Evolutionary conservation across 2,329 filamentous ascomycete genomes (phyloP).

Genomic region (Metarhizium guizhouense): DNA sequence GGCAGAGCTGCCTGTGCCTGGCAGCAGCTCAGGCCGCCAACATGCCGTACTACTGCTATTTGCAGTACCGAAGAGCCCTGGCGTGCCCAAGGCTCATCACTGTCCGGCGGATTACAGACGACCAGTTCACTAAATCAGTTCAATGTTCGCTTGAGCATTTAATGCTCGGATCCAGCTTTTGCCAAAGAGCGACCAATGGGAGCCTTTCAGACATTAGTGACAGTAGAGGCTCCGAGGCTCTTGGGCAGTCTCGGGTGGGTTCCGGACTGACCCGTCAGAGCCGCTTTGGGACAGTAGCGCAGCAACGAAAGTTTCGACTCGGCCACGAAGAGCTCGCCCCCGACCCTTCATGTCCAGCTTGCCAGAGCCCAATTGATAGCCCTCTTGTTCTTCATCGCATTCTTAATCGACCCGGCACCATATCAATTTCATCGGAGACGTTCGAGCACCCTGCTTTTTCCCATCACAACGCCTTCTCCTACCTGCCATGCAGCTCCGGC

Average conservation of each 20-base stretch:
- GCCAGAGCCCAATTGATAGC: slow-evolving; percentile 1
- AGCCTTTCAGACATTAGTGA: not conserved
- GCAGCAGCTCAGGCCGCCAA: too few species aligned
- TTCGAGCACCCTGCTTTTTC: not conserved
- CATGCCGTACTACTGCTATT: too few species aligned
- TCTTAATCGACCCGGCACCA: not conserved
- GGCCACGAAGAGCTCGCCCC: not conserved
- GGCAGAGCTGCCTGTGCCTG: too few species aligned
- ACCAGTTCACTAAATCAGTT: not conserved
- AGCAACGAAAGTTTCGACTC: slow-evolving; percentile 10
- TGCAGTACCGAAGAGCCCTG: too few species aligned
- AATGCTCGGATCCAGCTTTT: too few species aligned
- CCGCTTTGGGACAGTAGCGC: not conserved
- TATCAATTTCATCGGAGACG: not conserved
- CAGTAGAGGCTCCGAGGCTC: not conserved
- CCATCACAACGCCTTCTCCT: not conserved
- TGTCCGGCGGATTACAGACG: not conserved
- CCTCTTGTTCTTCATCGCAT: not conserved
- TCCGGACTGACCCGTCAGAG: slow-evolving; percentile 6
- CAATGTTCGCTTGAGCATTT: not conserved
- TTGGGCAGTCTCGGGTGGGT: slow-evolving; percentile 1
- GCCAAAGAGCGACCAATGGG: not conserved
- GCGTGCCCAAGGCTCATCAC: not conserved
- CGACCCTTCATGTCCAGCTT: not conserved
- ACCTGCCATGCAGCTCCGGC: slow-evolving; percentile 42